phyloP scores from a whole-genome alignment of 441 rosid genomes.

The Corymbia citriodora region DNA sequence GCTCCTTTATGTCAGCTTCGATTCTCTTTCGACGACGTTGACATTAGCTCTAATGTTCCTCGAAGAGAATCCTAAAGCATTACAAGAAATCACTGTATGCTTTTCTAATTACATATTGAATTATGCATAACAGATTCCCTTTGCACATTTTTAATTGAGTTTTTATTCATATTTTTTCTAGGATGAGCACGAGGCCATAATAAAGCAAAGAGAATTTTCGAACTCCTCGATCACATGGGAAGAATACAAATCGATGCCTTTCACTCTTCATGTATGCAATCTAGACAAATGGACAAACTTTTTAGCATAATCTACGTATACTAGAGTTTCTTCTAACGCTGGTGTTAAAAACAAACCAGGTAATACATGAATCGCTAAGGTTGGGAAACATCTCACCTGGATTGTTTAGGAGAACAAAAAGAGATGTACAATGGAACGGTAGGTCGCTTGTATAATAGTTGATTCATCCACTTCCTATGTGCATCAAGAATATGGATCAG shows the following conservation, averaged over 20 bases:
- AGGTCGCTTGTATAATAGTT: not conserved
- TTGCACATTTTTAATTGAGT: too few species aligned
- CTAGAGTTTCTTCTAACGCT: not conserved
- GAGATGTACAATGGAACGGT: slow-evolving; percentile 18
- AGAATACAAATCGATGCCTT: slow-evolving; percentile 25
- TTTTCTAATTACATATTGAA: not conserved
- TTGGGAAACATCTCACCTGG: slow-evolving; percentile 11
- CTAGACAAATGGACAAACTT: not conserved
- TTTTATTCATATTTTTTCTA: not conserved
- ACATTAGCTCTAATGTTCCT: slow-evolving; percentile 1
- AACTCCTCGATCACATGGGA: slow-evolving; percentile 19
- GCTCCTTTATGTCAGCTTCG: slow-evolving; percentile 8
- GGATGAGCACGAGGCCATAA: slow-evolving; percentile 23
- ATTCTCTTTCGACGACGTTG: slow-evolving; percentile 5
- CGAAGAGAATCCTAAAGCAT: not conserved
- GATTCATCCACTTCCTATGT: not conserved
- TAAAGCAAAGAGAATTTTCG: not conserved
- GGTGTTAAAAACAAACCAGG: not conserved
- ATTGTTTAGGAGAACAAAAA: slow-evolving; percentile 5
- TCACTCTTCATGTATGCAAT: slow-evolving; percentile 19
- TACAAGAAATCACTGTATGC: not conserved
- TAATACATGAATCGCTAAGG: slow-evolving; percentile 4
- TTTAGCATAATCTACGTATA: not conserved
- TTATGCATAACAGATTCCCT: not conserved
- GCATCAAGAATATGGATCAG: not conserved